phyloP scores from a whole-genome alignment of 352 stramenopile genomes.

The Blastocystis sp. region DNA sequence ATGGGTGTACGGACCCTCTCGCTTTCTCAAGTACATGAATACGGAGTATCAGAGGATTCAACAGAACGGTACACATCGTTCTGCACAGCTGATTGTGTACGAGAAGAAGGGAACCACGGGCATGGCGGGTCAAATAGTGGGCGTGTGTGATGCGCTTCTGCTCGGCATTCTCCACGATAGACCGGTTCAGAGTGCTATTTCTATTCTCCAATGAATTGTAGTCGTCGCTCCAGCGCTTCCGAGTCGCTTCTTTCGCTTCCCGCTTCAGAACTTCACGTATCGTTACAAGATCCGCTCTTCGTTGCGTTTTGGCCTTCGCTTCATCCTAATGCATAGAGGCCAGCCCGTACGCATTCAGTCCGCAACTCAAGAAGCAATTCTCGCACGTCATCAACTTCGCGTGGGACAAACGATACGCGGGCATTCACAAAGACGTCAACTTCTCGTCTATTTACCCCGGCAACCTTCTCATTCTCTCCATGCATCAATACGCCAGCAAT shows the following conservation, averaged over 20 bases:
- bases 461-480: slow-evolving; percentile 12
- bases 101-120: slow-evolving; percentile 68
- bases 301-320: not conserved
- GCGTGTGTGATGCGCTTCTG: slow-evolving; percentile 34
- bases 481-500: slow-evolving; percentile 22
- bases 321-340: not conserved
- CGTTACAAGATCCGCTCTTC: not conserved
- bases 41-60: slow-evolving; percentile 15
- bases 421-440: slow-evolving; percentile 13
- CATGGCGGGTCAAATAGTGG: slow-evolving; percentile 58
- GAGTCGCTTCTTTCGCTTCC: slow-evolving; percentile 20
- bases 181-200: not conserved
- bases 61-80: not conserved
- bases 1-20: slow-evolving; percentile 36
- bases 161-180: slow-evolving; percentile 48
- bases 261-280: slow-evolving; percentile 43
- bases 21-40: slow-evolving; percentile 48
- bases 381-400: slow-evolving; percentile 48
- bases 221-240: slow-evolving; percentile 39
- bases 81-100: slow-evolving; percentile 34
- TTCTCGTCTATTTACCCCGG: slow-evolving; percentile 6
- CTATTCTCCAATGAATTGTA: not conserved
- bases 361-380: not conserved
- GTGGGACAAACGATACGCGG: not conserved
- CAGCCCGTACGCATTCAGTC: not conserved